Conservation (phyloP, 2,329 filamentous ascomycete species). For the Penicillium psychrosexuale region DNA sequence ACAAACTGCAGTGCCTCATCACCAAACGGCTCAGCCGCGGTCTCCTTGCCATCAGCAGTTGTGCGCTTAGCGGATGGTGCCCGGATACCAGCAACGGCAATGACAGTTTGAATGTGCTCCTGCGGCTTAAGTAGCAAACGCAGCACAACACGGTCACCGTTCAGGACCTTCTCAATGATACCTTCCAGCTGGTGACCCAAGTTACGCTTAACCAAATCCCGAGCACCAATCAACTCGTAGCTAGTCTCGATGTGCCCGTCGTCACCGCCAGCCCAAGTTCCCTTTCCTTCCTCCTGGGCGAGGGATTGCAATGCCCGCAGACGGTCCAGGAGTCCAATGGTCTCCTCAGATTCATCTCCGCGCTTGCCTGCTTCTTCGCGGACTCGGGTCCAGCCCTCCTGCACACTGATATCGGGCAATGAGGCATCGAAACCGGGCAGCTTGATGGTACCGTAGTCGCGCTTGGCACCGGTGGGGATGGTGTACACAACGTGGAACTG, state of each 20-base stretch:
- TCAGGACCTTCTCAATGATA: conserved; percentile 86
- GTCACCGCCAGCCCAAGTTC: conserved; percentile 69
- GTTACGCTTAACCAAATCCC: conserved; percentile 72
- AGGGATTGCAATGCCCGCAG: conserved; percentile 73
- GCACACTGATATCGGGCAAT: conserved; percentile 77
- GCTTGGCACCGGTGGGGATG: conserved; percentile 71
- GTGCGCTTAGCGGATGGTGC: conserved; percentile 85
- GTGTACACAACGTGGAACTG: conserved; percentile 84
- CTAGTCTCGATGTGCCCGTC: conserved; percentile 68
- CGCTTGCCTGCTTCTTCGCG: conserved; percentile 84
- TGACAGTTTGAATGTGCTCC: conserved; percentile 84
- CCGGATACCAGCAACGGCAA: conserved; percentile 83
- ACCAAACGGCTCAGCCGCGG: conserved; percentile 83
- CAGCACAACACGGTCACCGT: conserved; percentile 83
- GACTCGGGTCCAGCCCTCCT: conserved; percentile 88
- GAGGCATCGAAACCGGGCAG: conserved; percentile 66
- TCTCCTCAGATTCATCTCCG: conserved; percentile 80
- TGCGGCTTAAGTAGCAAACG: conserved; percentile 76
- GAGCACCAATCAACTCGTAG: conserved; percentile 75
- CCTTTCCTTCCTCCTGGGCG: conserved; percentile 75
- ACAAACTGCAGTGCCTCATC: conserved; percentile 87
- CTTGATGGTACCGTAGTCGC: conserved; percentile 81
- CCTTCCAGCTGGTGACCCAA: conserved; percentile 82
- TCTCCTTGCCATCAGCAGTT: conserved; percentile 75
- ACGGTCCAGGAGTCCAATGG: conserved; percentile 67